phyloP scores from a whole-genome alignment of 768 basidiomycete species.

The Collybiopsis confluens region DNA sequence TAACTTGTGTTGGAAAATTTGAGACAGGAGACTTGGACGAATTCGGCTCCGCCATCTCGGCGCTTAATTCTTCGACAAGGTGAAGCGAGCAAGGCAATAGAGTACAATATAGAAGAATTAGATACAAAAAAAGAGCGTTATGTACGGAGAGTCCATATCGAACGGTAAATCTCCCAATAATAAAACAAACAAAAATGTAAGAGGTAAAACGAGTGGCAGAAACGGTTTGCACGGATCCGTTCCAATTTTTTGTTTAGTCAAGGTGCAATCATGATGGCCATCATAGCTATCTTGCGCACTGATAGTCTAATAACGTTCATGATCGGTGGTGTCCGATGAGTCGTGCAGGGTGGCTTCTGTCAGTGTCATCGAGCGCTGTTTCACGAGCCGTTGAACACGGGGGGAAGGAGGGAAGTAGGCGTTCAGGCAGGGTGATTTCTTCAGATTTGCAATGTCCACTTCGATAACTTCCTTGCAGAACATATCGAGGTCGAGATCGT shows the following conservation, averaged over 20 bases:
- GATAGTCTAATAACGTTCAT: too few species aligned
- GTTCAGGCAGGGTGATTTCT: slow-evolving; percentile 27
- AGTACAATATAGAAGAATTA: not conserved
- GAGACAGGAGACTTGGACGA: too few species aligned
- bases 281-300: too few species aligned
- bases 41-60: too few species aligned
- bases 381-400: not conserved
- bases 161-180: not conserved
- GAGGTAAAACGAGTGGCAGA: too few species aligned
- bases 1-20: too few species aligned
- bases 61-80: too few species aligned
- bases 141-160: not conserved
- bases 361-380: slow-evolving; percentile 9
- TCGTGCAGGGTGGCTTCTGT: slow-evolving; percentile 3
- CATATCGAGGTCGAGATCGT: slow-evolving; percentile 41
- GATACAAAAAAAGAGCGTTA: slow-evolving; percentile 5
- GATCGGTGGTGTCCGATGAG: too few species aligned
- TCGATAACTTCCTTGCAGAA: slow-evolving; percentile 34
- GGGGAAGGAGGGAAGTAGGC: slow-evolving; percentile 15
- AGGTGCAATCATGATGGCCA: too few species aligned
- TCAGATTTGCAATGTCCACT: slow-evolving; percentile 32
- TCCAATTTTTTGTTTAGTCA: too few species aligned
- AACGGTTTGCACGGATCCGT: too few species aligned
- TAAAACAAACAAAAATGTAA: not conserved
- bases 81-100: too few species aligned